Percentiles rank a stretch among this genome's conserved stretches.
Conservation (phyloP, 2,329 filamentous ascomycete species). For the Plectosphaerella plurivora region DNA sequence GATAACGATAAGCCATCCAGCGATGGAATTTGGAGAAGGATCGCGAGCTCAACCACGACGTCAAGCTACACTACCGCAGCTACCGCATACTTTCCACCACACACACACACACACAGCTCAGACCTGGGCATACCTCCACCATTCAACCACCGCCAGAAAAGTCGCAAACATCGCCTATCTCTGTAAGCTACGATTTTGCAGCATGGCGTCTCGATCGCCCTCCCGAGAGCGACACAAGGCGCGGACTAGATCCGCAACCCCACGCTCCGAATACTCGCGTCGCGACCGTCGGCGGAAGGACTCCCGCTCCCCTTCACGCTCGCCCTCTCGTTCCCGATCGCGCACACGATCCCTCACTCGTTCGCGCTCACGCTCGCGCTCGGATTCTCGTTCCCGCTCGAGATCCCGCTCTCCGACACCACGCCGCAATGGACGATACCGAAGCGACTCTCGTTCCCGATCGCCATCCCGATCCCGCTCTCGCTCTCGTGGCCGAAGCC, state of each 20-base stretch:
- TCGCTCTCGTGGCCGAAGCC: constrained; percentile 29
- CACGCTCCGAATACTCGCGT: constrained; percentile 26
- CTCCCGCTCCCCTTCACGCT: constrained; percentile 22
- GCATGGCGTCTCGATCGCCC: constrained; percentile 11
- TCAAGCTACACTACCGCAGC: too few species aligned
- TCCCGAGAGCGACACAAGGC: constrained; percentile 27
- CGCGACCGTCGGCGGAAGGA: constrained; percentile 25
- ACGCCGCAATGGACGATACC: constrained; percentile 19
- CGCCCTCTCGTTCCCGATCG: constrained; percentile 15
- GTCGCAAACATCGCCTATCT: neutral
- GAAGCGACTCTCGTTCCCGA: constrained; percentile 18
- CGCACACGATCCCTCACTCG: constrained; percentile 10
- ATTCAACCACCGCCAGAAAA: too few species aligned
- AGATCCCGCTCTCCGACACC: constrained; percentile 27
- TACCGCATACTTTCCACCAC: too few species aligned
- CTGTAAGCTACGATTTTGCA: neutral
- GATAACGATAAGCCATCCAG: too few species aligned
- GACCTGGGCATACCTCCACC: too few species aligned
- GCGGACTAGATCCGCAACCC: constrained; percentile 28
- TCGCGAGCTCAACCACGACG: too few species aligned
- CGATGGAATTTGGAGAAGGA: too few species aligned
- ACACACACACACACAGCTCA: too few species aligned
- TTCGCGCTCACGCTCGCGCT: constrained; percentile 23
- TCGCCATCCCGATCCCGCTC: too few species aligned
- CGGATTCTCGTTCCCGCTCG: constrained; percentile 10